Percentiles rank a stretch among this genome's conserved stretches.
Evolutionary conservation across 2,329 filamentous ascomycete genomes (phyloP).

Genomic region (Rhynchosporium secalis): DNA sequence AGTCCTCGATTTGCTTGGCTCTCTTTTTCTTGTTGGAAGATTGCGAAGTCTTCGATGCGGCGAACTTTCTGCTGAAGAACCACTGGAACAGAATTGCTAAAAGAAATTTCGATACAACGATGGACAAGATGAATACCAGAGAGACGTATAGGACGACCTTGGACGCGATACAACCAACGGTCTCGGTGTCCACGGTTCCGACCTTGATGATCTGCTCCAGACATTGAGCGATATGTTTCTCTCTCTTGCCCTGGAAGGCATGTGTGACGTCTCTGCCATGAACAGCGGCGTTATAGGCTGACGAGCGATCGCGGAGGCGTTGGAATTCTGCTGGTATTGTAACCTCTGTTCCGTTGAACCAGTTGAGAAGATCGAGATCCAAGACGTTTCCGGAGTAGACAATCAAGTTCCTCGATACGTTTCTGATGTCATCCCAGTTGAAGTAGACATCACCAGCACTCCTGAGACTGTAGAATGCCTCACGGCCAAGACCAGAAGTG

Average conservation of each 20-base stretch:
- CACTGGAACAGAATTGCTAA: conserved; percentile 92
- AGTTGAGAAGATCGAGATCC: conserved; percentile 82
- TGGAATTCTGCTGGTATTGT: conserved; percentile 75
- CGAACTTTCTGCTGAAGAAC: conserved; percentile 88
- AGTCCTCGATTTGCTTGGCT: conserved; percentile 93
- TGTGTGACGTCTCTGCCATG: conserved; percentile 88
- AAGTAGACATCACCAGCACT: conserved; percentile 88
- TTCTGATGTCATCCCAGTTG: conserved; percentile 91
- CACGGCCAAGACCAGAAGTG: conserved; percentile 67
- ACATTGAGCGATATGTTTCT: conserved; percentile 83
- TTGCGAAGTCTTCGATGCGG: conserved; percentile 81
- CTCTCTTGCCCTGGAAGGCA: conserved; percentile 73
- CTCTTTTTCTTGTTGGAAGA: conserved; percentile 79
- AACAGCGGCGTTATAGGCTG: conserved; percentile 60
- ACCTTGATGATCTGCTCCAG: conserved; percentile 94
- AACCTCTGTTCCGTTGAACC: conserved; percentile 86
- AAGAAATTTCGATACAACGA: conserved; percentile 83
- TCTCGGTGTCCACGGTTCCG: conserved; percentile 92
- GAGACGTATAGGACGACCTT: conserved; percentile 96
- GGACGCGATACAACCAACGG: conserved; percentile 94
- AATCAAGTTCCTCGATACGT: conserved; percentile 83
- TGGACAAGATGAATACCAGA: conserved; percentile 84
- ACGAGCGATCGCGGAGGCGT: conserved; percentile 69
- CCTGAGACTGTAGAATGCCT: conserved; percentile 72
- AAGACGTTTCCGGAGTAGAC: conserved; percentile 94